Evolutionary conservation across 129 eudicot species (phyloP).

Genomic region (Erigeron canadensis): DNA sequence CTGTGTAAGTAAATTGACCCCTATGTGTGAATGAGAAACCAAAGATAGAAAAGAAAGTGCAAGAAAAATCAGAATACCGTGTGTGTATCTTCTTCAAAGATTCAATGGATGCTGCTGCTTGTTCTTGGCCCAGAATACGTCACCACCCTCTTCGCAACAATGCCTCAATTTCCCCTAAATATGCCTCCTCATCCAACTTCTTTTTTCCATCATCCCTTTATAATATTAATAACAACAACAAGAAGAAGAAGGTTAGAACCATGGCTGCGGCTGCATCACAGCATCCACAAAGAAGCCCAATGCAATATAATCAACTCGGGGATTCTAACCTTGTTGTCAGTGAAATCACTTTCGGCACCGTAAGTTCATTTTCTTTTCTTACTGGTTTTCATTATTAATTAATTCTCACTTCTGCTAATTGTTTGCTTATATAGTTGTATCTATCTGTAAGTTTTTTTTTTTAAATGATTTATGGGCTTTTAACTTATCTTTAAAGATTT

Average conservation of each 20-base stretch:
- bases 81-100: too few relatives aligned
- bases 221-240: not conserved
- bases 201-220: not conserved
- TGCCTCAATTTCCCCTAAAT: not conserved
- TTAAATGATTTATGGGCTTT: too few relatives aligned
- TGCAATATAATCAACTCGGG: slow-evolving; percentile 69
- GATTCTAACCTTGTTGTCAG: slow-evolving; percentile 80
- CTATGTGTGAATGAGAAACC: too few relatives aligned
- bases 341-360: slow-evolving; percentile 89
- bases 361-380: slow-evolving; percentile 24
- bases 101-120: slow-evolving; percentile 26
- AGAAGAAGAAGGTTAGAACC: slow-evolving; percentile 32
- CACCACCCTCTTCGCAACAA: not conserved
- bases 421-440: slow-evolving; percentile 1
- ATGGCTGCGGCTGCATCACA: slow-evolving; percentile 18
- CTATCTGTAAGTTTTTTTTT: not conserved
- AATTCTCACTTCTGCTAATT: not conserved
- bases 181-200: not conserved
- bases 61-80: too few relatives aligned
- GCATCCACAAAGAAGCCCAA: slow-evolving; percentile 37
- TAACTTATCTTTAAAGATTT: too few relatives aligned
- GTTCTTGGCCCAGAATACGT: not conserved
- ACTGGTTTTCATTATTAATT: not conserved
- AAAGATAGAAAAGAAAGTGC: too few relatives aligned
- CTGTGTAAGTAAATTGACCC: too few relatives aligned